Percentiles rank a stretch among this genome's conserved stretches.
These are phyloP conservation scores for Neonectria ditissima DNA, from an alignment of 2,329 filamentous ascomycete species.

Conservation along the genomic window DNA sequence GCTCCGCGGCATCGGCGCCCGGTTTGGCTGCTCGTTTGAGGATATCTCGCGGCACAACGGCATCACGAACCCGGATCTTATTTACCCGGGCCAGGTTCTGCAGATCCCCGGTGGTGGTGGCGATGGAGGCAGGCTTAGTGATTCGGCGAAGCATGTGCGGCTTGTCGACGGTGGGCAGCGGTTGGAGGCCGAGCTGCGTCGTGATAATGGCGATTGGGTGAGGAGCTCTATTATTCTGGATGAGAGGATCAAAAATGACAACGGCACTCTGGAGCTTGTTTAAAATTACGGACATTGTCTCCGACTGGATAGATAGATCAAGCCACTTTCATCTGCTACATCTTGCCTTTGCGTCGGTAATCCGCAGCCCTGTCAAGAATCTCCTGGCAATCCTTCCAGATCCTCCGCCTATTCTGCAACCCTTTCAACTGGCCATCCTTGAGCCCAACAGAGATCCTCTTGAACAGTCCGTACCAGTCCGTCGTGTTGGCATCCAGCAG, in stretches of 20 bases:
- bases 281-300: too few species aligned
- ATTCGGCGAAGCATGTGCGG: conserved; percentile 51
- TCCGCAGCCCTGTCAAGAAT: conserved; percentile 11
- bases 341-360: conserved; percentile 15
- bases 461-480: conserved; percentile 19
- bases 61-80: conserved; percentile 56
- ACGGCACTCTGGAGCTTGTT: conserved; percentile 43
- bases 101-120: conserved; percentile 48
- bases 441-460: not conserved
- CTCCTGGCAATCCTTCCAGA: conserved; percentile 24
- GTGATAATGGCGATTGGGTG: conserved; percentile 47
- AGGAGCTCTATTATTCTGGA: conserved; percentile 48
- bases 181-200: conserved; percentile 49
- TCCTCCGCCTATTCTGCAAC: conserved; percentile 17
- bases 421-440: conserved; percentile 5
- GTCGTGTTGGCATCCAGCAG: conserved; percentile 5
- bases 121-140: conserved; percentile 44
- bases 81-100: conserved; percentile 56
- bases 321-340: not conserved
- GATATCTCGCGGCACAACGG: conserved; percentile 55
- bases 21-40: conserved; percentile 50
- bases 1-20: conserved; percentile 52
- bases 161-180: conserved; percentile 52
- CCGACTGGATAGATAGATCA: not conserved
- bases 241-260: conserved; percentile 50